phyloP scores from a whole-genome alignment of 2,329 filamentous ascomycete species.

The Aplosporella prunicola region DNA sequence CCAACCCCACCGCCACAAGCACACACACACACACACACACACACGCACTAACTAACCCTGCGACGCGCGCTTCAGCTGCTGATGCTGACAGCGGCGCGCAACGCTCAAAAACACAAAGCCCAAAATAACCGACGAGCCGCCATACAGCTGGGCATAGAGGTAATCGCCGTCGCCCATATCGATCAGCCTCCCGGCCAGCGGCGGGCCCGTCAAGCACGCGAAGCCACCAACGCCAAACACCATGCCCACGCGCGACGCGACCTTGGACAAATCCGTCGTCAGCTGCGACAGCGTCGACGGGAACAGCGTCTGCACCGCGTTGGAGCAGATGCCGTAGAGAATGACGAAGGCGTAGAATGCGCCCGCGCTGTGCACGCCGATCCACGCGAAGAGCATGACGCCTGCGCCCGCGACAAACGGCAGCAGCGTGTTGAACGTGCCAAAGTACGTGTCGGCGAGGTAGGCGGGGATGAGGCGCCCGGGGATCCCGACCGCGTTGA shows the following conservation, averaged over 20 bases:
- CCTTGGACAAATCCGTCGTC: not conserved
- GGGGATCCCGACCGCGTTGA: constrained; percentile 31
- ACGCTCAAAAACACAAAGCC: too few species aligned
- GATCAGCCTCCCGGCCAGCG: not conserved
- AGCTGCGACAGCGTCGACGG: not conserved
- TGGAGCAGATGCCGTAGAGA: not conserved
- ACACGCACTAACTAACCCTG: too few species aligned
- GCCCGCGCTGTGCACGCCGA: not conserved
- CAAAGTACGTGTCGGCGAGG: not conserved
- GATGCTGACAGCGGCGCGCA: too few species aligned
- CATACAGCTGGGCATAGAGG: not conserved
- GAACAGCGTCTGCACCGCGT: not conserved
- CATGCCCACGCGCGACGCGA: not conserved
- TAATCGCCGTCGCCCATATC: not conserved
- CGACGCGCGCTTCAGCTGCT: too few species aligned
- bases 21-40: too few species aligned
- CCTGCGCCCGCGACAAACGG: not conserved
- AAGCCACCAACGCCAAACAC: not conserved
- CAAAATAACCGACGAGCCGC: constrained; percentile 3
- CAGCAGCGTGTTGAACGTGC: not conserved
- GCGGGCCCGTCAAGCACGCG: constrained; percentile 1
- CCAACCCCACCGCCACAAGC: too few species aligned
- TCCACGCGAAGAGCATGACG: not conserved
- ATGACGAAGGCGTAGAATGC: not conserved
- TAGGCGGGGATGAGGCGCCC: constrained; percentile 26